Conservation (phyloP, 768 basidiomycete species). For the Boletus rex-veris region DNA sequence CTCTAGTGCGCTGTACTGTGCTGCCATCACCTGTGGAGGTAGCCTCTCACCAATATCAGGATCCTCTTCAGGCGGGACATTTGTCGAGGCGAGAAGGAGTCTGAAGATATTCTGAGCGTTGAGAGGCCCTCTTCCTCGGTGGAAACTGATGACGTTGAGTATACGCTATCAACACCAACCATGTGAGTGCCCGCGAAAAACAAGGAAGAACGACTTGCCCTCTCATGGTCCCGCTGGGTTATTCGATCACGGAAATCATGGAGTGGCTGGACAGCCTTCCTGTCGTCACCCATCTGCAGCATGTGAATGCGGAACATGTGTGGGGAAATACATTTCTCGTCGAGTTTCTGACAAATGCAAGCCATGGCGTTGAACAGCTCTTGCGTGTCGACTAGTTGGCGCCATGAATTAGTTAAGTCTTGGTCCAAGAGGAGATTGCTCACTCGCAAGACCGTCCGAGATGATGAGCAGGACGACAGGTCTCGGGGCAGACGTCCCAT, state of each 20-base stretch:
- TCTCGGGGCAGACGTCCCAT: background rate
- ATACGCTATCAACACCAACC: constrained; percentile 8
- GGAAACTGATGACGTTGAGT: constrained; percentile 22
- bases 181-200: background rate
- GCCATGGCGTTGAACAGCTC: constrained; percentile 10
- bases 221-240: constrained; percentile 11
- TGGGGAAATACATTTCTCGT: constrained; percentile 2
- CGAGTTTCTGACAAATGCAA: constrained; percentile 8
- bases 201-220: constrained; percentile 2
- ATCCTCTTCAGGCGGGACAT: constrained; percentile 18
- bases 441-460: constrained; percentile 20
- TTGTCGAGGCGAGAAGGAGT: constrained; percentile 20
- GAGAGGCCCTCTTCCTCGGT: constrained; percentile 22
- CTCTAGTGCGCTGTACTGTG: constrained; percentile 13
- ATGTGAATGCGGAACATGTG: constrained; percentile 25
- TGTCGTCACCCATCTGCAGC: constrained; percentile 23
- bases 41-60: constrained; percentile 15
- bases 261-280: constrained; percentile 21
- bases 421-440: background rate
- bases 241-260: constrained; percentile 21
- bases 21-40: constrained; percentile 7
- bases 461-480: constrained; percentile 16
- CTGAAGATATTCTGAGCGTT: constrained; percentile 17
- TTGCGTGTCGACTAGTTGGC: constrained; percentile 11
- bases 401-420: background rate